A percentile compares a stretch with the other conserved stretches of the same genome.
phyloP scores from a whole-genome alignment of 2,329 filamentous ascomycete species.

The Penicillium thymicola region DNA sequence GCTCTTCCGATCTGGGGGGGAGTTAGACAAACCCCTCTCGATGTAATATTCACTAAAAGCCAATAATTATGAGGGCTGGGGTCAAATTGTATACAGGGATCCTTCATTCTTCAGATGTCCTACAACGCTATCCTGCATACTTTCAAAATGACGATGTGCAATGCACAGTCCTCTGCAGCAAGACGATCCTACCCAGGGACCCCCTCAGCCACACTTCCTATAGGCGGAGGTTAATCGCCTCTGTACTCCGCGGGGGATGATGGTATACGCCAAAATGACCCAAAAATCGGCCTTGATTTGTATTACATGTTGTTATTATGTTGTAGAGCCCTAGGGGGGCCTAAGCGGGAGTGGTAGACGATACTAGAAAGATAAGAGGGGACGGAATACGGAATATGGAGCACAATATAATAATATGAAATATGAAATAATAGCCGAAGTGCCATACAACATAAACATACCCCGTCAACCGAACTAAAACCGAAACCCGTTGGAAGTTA shows the following conservation, averaged over 20 bases:
- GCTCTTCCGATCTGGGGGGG: too few species aligned
- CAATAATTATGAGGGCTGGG: constrained; percentile 2
- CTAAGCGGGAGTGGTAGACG: background rate
- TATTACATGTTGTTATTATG: background rate
- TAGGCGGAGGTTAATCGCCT: constrained; percentile 12
- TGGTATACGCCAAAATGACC: background rate
- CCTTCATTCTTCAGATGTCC: constrained; percentile 4
- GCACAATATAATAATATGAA: background rate
- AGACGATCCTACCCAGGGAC: constrained; percentile 5
- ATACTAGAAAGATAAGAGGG: background rate
- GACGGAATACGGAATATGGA: background rate
- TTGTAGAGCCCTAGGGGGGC: background rate
- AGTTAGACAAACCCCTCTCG: background rate
- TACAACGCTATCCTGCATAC: constrained; percentile 6
- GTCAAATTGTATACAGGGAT: constrained; percentile 3
- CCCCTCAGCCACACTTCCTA: constrained; percentile 6
- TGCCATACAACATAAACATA: background rate
- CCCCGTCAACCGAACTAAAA: background rate
- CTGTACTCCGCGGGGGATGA: constrained; percentile 13
- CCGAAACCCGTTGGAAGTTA: constrained; percentile 1
- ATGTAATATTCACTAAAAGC: background rate
- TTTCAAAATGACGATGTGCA: constrained; percentile 16
- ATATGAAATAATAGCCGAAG: background rate
- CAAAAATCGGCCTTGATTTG: constrained; percentile 2
- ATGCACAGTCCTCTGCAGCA: constrained; percentile 13